Conservation (phyloP, 257 asterid species). For the Solanum infundibuliforme region DNA sequence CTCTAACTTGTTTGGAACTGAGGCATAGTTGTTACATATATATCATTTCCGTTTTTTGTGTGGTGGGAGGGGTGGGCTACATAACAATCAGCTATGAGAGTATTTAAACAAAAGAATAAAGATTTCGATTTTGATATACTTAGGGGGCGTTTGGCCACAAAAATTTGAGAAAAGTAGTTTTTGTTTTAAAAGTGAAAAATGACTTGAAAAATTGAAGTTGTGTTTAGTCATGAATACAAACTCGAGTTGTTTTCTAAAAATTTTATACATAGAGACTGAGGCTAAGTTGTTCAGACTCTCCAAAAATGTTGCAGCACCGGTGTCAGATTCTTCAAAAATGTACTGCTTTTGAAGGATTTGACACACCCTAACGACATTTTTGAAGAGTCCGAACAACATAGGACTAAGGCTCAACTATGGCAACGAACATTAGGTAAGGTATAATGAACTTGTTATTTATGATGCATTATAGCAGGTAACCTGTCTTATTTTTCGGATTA, state of each 20-base stretch:
- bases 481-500: not conserved
- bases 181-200: not conserved
- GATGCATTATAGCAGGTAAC: not conserved
- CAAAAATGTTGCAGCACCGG: not conserved
- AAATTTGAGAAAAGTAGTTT: not conserved
- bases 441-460: not conserved
- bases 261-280: not conserved
- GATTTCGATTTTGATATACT: too few relatives aligned
- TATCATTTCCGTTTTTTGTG: not conserved
- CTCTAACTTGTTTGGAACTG: not conserved
- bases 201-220: not conserved
- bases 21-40: not conserved
- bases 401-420: not conserved
- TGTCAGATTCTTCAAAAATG: not conserved
- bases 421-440: not conserved
- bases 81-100: too few relatives aligned
- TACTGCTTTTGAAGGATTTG: fast-evolving
- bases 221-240: not conserved
- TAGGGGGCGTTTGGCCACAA: fast-evolving
- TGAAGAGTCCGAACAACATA: not conserved
- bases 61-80: not conserved
- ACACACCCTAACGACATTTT: not conserved
- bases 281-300: not conserved
- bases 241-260: not conserved
- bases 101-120: too few relatives aligned